Percentiles rank a stretch among this genome's conserved stretches.
Conservation (phyloP, 2,329 filamentous ascomycete genomes). For the Cladophialophora psammophila region DNA sequence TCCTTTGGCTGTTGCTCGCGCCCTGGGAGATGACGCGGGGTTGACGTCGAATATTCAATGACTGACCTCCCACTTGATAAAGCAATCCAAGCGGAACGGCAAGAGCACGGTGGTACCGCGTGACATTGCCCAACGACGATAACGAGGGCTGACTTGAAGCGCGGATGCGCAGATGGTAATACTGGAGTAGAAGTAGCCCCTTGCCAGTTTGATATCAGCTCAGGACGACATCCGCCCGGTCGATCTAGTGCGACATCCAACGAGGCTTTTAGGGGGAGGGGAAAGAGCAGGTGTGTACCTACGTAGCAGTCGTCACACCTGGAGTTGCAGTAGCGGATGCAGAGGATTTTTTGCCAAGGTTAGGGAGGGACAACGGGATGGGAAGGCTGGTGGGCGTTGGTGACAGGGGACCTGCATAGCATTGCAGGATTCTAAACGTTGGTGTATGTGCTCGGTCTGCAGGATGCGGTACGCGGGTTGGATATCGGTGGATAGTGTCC, state of each 20-base stretch:
- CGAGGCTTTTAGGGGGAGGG: background rate
- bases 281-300: background rate
- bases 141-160: background rate
- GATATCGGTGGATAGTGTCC: background rate
- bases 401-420: constrained; percentile 6
- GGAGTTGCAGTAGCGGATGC: constrained; percentile 4
- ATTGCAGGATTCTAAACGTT: background rate
- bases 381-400: background rate
- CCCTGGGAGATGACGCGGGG: background rate
- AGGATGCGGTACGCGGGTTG: background rate
- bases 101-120: background rate
- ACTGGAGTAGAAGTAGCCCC: background rate
- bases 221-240: background rate
- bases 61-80: background rate
- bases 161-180: background rate
- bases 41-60: background rate
- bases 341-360: background rate
- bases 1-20: background rate
- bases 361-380: background rate
- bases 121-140: background rate
- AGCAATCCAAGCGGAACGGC: background rate
- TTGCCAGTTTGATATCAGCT: background rate
- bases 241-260: background rate
- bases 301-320: background rate
- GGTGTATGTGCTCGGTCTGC: background rate